Conservation (phyloP, 23 red algal species). For the Rhodosorus marinus region DNA sequence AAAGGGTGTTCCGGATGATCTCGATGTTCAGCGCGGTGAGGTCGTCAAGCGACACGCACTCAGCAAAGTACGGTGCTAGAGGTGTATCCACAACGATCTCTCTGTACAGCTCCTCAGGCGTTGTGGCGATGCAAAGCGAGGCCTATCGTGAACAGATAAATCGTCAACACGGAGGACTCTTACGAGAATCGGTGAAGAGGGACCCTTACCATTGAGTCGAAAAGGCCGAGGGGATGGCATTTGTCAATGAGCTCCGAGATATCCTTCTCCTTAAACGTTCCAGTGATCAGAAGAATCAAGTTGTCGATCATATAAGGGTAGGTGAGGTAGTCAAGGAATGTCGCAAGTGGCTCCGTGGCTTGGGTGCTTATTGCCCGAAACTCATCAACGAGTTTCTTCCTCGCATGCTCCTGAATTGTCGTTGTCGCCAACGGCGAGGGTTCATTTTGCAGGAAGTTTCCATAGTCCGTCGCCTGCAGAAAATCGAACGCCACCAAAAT, state of each 20-base stretch:
- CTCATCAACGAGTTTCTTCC: conserved; percentile 63
- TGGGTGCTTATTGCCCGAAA: conserved; percentile 58
- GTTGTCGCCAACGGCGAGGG: conserved; percentile 63
- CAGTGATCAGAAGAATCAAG: conserved; percentile 81
- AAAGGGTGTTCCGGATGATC: conserved; percentile 93
- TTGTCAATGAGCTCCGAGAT: conserved; percentile 93
- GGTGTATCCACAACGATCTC: conserved; percentile 95
- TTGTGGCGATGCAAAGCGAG: conserved; percentile 50
- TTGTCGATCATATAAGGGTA: conserved; percentile 99
- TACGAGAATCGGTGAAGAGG: background rate
- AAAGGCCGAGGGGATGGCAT: conserved; percentile 84
- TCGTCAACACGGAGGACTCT: background rate
- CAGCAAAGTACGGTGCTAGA: conserved; percentile 95
- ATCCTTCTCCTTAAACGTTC: conserved; percentile 60
- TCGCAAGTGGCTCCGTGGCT: conserved; percentile 52
- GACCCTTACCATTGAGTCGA: conserved; percentile 89
- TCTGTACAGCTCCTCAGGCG: conserved; percentile 90
- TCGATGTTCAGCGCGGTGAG: conserved; percentile 91
- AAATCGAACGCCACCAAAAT: too few species aligned
- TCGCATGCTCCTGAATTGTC: conserved; percentile 45
- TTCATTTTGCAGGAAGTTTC: conserved; percentile 69
- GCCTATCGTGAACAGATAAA: too few species aligned
- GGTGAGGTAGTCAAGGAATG: conserved; percentile 85
- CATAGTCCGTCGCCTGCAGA: conserved; percentile 77
- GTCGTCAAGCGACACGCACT: conserved; percentile 85